phyloP scores from a whole-genome alignment of 352 stramenopile species.

The Phytopythium cucurbitacearum region DNA sequence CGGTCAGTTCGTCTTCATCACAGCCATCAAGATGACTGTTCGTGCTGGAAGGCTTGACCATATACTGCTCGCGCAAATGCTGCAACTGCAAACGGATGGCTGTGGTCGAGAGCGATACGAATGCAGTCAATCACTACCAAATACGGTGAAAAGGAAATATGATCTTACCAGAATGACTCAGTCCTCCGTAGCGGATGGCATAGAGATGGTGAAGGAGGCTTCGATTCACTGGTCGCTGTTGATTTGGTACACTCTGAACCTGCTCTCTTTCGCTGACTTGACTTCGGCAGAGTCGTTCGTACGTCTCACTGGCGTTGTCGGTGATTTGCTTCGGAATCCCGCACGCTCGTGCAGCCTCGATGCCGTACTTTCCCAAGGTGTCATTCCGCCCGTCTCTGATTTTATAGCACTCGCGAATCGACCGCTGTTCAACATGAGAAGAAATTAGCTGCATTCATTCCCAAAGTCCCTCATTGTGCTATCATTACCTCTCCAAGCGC shows the following conservation, averaged over 20 bases:
- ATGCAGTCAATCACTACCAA: neutral
- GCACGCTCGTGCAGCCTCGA: slow-evolving; percentile 72
- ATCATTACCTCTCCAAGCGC: slow-evolving; percentile 3
- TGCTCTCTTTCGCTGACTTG: slow-evolving; percentile 12
- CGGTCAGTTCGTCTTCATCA: neutral
- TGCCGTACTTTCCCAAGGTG: slow-evolving; percentile 57
- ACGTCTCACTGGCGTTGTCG: slow-evolving; percentile 44
- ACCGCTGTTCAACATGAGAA: slow-evolving; percentile 26
- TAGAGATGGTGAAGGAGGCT: slow-evolving; percentile 75
- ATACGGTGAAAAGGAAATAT: neutral
- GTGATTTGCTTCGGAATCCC: slow-evolving; percentile 65
- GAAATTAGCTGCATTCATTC: neutral
- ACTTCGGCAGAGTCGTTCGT: slow-evolving; percentile 21
- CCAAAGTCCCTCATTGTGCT: neutral
- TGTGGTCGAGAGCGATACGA: slow-evolving; percentile 10
- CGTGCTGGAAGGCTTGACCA: slow-evolving; percentile 7
- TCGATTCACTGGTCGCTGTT: slow-evolving; percentile 22
- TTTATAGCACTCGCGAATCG: slow-evolving; percentile 53
- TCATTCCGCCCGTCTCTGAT: slow-evolving; percentile 48
- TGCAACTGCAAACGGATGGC: slow-evolving; percentile 62
- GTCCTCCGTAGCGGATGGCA: slow-evolving; percentile 50
- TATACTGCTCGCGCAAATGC: slow-evolving; percentile 53
- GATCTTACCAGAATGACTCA: slow-evolving; percentile 47
- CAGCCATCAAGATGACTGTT: too few species aligned
- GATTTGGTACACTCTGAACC: slow-evolving; percentile 6